Base-by-base conservation (phyloP, 495 filamentous ascomycete genomes). In the Saxophila tyrrhenica region DNA sequence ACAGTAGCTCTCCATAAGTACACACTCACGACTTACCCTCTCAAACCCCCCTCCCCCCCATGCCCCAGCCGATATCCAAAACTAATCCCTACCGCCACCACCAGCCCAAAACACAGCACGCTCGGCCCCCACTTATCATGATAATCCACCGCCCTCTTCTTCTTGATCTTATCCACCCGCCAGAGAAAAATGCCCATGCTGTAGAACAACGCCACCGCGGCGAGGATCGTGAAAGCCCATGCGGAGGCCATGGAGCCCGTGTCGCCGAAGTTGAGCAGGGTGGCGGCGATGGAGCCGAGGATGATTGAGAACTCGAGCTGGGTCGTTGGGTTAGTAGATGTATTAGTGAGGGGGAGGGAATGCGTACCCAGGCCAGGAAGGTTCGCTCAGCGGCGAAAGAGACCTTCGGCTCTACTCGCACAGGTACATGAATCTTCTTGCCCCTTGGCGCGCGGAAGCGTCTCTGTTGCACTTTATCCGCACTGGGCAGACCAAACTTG, bases 341-440 rank as follows among this genome's bases (percentile, higher is more conserved):
- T 39, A 22, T 3, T 8, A 23, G 25, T 21, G 39, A 41, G 19
- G 49, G 42, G 39, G 32, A 47, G 13, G 56, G 19, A 3, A 10
- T 48, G 68, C 75, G 64, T 70, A 82, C 79, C 92, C 92, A 98
- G 38, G 88, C 85, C 57, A 98, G 78, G 70, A 95, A 98, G 13
- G 92, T 98, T 55, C 92, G 80, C 65, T 98, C 92, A 8, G 88
- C 89, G 22, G 92, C 92, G 60, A 98, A 95, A 69, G 89, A 94
- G 56, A 98, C 92, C 68, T 98, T 98, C 2, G 92, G 92, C 70
- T 98, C 92, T 45, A 98, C 89, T 50, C 92, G 81, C 42, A 97
- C 83, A 25, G 90, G 92, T 21, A 98, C 91, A 58, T 95, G 88
- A 61, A 98, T 98, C 62, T 77, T 78, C 70, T 96, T 96, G 21